Evolutionary conservation across 768 basidiomycete species (phyloP).

Genomic region (Mycena olivaceomarginata): DNA sequence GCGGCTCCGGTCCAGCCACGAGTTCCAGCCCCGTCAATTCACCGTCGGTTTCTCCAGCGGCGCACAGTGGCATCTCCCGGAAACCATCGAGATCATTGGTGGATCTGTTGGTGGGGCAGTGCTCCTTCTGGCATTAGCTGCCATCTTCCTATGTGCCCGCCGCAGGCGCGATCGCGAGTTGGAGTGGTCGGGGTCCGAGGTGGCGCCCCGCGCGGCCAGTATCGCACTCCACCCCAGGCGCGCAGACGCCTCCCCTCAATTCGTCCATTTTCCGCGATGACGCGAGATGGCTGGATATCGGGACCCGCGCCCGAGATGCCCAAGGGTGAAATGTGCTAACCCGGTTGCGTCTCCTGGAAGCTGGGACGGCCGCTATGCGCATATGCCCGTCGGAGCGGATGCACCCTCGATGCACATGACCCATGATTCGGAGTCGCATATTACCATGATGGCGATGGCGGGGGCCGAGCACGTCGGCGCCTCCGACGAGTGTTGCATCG

Average conservation of each 20-base stretch:
- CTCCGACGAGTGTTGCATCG: constrained; percentile 8
- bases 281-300: constrained; percentile 1
- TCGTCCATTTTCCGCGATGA: constrained; percentile 4
- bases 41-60: constrained; percentile 6
- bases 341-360: constrained; percentile 4
- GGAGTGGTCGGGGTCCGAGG: constrained; percentile 4
- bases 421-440: constrained; percentile 1
- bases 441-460: constrained; percentile 3
- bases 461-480: neutral
- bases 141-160: constrained; percentile 3
- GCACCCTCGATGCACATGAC: constrained; percentile 6
- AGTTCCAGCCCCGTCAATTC: constrained; percentile 3
- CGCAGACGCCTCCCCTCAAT: constrained; percentile 3
- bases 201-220: neutral
- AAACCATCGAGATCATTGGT: constrained; percentile 4
- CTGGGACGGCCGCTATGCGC: constrained; percentile 4
- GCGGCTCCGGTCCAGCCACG: constrained; percentile 1
- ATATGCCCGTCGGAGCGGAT: constrained; percentile 5
- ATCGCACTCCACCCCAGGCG: neutral
- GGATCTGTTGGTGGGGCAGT: constrained; percentile 6
- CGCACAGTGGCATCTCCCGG: constrained; percentile 6
- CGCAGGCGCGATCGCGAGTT: constrained; percentile 5
- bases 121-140: neutral
- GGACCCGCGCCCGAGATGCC: constrained; percentile 2
- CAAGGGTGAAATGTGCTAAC: neutral